phyloP scores from a whole-genome alignment of 2,329 filamentous ascomycete genomes.

The Fusarium proliferatum region DNA sequence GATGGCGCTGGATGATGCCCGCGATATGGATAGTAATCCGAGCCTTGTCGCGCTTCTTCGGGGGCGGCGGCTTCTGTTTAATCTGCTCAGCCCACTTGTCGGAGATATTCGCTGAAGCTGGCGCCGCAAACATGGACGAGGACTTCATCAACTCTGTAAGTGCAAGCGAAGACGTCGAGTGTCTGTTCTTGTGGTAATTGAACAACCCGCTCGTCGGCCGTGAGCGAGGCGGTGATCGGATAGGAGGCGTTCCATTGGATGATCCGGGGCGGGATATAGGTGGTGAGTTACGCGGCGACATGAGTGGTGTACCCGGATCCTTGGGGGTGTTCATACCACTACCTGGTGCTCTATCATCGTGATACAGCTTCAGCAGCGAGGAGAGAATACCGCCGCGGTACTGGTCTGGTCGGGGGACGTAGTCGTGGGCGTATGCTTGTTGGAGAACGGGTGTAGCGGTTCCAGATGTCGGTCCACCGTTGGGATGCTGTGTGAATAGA shows the following conservation, averaged over 20 bases:
- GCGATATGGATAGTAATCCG: constrained; percentile 70
- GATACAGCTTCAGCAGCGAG: constrained; percentile 77
- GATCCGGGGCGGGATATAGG: constrained; percentile 55
- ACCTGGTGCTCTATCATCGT: constrained; percentile 56
- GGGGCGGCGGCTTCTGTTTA: constrained; percentile 50
- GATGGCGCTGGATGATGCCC: constrained; percentile 79
- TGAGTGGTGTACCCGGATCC: constrained; percentile 52
- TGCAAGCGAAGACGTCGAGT: constrained; percentile 57
- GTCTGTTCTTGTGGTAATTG: constrained; percentile 55
- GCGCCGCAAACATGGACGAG: constrained; percentile 63
- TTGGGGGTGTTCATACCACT: constrained; percentile 57
- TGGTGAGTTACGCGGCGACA: constrained; percentile 57
- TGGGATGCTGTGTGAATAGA: constrained; percentile 46
- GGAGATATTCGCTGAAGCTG: constrained; percentile 58
- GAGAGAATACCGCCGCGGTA: constrained; percentile 81
- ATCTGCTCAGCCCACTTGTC: constrained; percentile 59
- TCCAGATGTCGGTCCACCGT: constrained; percentile 48
- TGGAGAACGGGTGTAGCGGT: constrained; percentile 55
- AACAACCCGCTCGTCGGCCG: constrained; percentile 55
- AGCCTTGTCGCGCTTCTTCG: constrained; percentile 53
- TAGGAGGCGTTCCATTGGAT: constrained; percentile 43
- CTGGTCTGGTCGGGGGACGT: constrained; percentile 73
- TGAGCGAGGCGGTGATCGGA: constrained; percentile 47
- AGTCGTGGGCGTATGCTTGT: constrained; percentile 63
- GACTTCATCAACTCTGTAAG: constrained; percentile 65